Conservation (phyloP, 805 yeast genomes). For the Candida arabinofermentans region DNA sequence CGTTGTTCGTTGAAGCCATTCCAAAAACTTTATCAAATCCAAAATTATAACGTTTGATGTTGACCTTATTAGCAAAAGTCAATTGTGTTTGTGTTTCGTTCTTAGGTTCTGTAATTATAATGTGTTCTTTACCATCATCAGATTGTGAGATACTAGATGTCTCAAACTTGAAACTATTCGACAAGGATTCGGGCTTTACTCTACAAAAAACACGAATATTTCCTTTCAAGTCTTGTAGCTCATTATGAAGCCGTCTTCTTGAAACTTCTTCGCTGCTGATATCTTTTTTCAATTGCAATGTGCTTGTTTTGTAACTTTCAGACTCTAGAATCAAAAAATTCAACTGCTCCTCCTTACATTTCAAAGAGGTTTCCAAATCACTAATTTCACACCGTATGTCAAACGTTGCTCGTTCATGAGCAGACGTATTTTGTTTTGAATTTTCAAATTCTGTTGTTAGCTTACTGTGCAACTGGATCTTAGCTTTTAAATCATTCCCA, state of each 20-base stretch:
- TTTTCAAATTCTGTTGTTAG: slow-evolving; percentile 1
- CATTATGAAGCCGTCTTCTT: slow-evolving; percentile 65
- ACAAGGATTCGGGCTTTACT: slow-evolving; percentile 52
- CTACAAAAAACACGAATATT: slow-evolving; percentile 90
- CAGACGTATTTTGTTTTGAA: slow-evolving; percentile 4
- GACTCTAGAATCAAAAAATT: slow-evolving; percentile 11
- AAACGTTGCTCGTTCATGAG: slow-evolving; percentile 6
- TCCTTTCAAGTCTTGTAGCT: slow-evolving; percentile 82
- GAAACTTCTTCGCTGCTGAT: slow-evolving; percentile 26
- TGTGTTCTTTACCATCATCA: slow-evolving; percentile 25
- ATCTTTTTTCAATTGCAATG: slow-evolving; percentile 23
- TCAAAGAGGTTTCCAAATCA: too few relatives aligned
- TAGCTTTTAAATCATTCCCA: neutral
- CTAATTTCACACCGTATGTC: slow-evolving; percentile 9
- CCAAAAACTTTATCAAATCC: slow-evolving; percentile 78
- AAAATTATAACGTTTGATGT: slow-evolving; percentile 37
- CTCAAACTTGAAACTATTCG: slow-evolving; percentile 19
- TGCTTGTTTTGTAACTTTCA: slow-evolving; percentile 22
- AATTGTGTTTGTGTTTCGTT: slow-evolving; percentile 2
- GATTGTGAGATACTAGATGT: slow-evolving; percentile 13
- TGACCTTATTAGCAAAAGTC: slow-evolving; percentile 4
- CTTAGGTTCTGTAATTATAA: slow-evolving; percentile 24
- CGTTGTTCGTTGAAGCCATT: slow-evolving; percentile 47
- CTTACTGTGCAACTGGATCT: neutral
- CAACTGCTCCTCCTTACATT: slow-evolving; percentile 2